Base-by-base conservation (phyloP, 352 stramenopile species). In the Poterioochromonas sp. region DNA sequence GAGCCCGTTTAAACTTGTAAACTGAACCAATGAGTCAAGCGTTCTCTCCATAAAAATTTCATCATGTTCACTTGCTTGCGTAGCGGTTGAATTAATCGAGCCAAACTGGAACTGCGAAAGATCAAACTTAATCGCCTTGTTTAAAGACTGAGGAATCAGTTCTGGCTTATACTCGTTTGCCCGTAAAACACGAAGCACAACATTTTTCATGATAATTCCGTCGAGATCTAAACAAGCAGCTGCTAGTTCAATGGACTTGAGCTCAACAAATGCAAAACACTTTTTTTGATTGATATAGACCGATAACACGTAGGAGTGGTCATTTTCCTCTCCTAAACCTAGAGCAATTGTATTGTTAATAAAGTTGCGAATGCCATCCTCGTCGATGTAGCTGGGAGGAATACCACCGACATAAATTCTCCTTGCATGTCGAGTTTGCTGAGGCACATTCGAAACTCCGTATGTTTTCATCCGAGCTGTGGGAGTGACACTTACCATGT, bases 181-280 rank as follows among this genome's bases (percentile, higher is more conserved):
- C 35, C 95, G 91, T 65, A 94, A 93, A 73, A 99, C 91, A 84
- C 97, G 97, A 69, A 98, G 84, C 40, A 92, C 90, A 80, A 91
- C 84, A 29, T 91, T 92, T 32, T 92, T 87, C 78, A 97, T 96
- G 77, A 91, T 87, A 73, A 98, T 89, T 35, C 94, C 95, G 80
- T 98, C 94, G 32, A 99, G 84, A 34, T 43, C 70, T 15, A 98
- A 90, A 84, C 93, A 97, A 2, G 93, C 90, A 3, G 92, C 97
- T 35, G 94, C 95, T 62, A 98, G 91, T 83, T 97, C 94, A 77
- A 98, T 95, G 15, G 86, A 96, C 79, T 91, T 93, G 79, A 98
- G 94, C 87, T 98, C 95, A 35, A 99, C 88, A 82, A 99, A 99
- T n/a, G 92, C 94, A 79, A 98, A 99, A 51, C 94, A 90, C 69